A percentile compares a stretch with the other conserved stretches of the same genome.
phyloP scores from a whole-genome alignment of 208 protist species.

The Leishmania amazonensis region DNA sequence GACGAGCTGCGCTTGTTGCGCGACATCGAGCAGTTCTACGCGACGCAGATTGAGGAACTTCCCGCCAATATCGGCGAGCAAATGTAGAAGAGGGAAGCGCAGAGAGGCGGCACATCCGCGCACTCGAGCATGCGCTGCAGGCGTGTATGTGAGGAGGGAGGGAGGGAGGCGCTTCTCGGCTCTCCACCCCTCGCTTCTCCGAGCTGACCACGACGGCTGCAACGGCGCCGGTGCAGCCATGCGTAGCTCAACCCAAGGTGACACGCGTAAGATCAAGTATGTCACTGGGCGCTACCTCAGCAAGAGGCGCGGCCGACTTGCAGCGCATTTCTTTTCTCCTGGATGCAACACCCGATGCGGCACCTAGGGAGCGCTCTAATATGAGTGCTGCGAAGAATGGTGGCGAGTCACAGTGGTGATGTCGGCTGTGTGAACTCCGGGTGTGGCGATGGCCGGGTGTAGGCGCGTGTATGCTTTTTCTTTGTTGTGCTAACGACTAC shows the following conservation, averaged over 20 bases:
- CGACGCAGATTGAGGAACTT: constrained; percentile 97
- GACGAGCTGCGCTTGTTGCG: constrained; percentile 92
- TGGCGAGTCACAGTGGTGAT: neutral
- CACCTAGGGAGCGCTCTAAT: neutral
- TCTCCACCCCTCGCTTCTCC: neutral
- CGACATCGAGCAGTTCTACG: constrained; percentile 98
- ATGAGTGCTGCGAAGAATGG: neutral
- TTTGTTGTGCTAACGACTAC: constrained; percentile 1
- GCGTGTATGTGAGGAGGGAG: constrained; percentile 1
- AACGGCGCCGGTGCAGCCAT: neutral
- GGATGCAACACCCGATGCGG: neutral
- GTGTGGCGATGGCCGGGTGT: neutral
- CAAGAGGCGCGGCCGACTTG: neutral
- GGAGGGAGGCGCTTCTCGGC: neutral
- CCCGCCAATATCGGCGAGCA: constrained; percentile 82
- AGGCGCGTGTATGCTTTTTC: neutral
- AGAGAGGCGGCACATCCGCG: neutral
- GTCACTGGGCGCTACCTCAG: neutral
- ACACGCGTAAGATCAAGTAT: neutral
- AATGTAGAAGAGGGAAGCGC: constrained; percentile 31
- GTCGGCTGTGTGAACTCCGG: neutral
- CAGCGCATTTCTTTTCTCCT: neutral
- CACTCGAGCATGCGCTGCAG: neutral
- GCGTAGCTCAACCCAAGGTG: neutral
- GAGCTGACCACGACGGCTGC: neutral